Conservation (phyloP, 192 early-diverging fungal genomes). For the Linderina pennispora region DNA sequence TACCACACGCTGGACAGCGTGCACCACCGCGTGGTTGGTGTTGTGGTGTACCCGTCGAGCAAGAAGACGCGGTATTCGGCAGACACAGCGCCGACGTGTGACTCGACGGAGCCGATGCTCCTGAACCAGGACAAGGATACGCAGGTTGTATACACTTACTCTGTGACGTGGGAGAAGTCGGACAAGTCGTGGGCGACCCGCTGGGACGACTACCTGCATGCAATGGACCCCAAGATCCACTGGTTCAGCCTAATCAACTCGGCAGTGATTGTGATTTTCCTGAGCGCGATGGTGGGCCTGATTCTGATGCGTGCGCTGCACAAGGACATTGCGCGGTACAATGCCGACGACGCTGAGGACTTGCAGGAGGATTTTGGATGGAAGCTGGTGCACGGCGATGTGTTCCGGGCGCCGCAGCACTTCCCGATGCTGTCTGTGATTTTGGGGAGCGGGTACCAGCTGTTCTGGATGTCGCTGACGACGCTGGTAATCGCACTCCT, state of each 20-base stretch:
- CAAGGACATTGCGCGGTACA: slow-evolving; percentile 92
- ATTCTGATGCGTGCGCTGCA: slow-evolving; percentile 84
- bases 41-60: slow-evolving; percentile 69
- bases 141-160: slow-evolving; percentile 58
- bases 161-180: slow-evolving; percentile 54
- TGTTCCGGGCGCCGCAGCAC: slow-evolving; percentile 85
- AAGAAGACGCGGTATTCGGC: slow-evolving; percentile 28
- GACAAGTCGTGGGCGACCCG: slow-evolving; percentile 74
- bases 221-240: slow-evolving; percentile 88
- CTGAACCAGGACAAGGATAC: slow-evolving; percentile 44
- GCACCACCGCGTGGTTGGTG: slow-evolving; percentile 81
- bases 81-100: slow-evolving; percentile 28
- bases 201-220: slow-evolving; percentile 80
- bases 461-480: slow-evolving; percentile 65
- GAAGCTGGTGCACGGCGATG: slow-evolving; percentile 96
- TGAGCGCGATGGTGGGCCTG: slow-evolving; percentile 85
- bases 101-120: slow-evolving; percentile 30
- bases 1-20: slow-evolving; percentile 66
- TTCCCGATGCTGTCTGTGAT: slow-evolving; percentile 72
- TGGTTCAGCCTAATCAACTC: slow-evolving; percentile 96
- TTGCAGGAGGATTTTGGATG: slow-evolving; percentile 94
- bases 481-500: slow-evolving; percentile 87
- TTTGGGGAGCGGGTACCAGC: slow-evolving; percentile 78
- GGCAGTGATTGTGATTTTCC: slow-evolving; percentile 86
- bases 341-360: slow-evolving; percentile 61